Percentiles rank a stretch among this genome's conserved stretches.
These are phyloP conservation scores for Sporodiniella umbellata DNA, from an alignment of 371 early-diverging fungal species.

Conservation along the genomic window DNA sequence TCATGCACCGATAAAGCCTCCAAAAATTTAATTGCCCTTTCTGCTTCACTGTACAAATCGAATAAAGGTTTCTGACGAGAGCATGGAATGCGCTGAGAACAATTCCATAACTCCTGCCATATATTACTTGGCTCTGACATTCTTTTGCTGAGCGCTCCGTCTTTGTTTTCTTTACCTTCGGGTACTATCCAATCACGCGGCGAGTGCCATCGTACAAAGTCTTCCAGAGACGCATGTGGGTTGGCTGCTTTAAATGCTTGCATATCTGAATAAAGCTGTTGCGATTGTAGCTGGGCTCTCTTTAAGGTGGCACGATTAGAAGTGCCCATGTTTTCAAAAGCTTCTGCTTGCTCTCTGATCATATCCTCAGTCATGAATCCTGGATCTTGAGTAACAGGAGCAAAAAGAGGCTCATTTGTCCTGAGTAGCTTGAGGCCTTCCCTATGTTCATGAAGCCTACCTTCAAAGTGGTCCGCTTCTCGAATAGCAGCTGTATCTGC, in stretches of 20 bases:
- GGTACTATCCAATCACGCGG: constrained; percentile 78
- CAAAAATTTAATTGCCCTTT: constrained; percentile 70
- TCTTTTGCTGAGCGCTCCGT: constrained; percentile 66
- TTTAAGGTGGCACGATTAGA: constrained; percentile 67
- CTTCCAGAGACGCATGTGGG: constrained; percentile 73
- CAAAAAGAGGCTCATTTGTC: constrained; percentile 61
- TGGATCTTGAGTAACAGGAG: constrained; percentile 73
- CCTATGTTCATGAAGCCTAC: constrained; percentile 21
- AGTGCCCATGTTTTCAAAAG: constrained; percentile 76
- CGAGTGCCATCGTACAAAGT: constrained; percentile 96
- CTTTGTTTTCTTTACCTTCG: constrained; percentile 1
- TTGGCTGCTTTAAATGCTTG: constrained; percentile 86
- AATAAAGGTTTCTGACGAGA: constrained; percentile 78
- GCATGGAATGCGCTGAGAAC: constrained; percentile 67
- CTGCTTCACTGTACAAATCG: constrained; percentile 68
- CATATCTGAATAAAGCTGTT: constrained; percentile 83
- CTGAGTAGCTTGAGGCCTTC: constrained; percentile 32
- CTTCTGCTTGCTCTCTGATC: constrained; percentile 73
- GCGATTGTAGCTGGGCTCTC: constrained; percentile 78
- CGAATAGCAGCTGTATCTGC: constrained; percentile 14
- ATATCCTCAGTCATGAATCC: constrained; percentile 91
- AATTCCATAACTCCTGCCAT: constrained; percentile 87
- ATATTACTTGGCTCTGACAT: constrained; percentile 81
- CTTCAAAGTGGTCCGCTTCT: constrained; percentile 32
- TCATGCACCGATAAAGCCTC: constrained; percentile 67